Base-by-base conservation (phyloP, 2,329 filamentous ascomycete species). In the Aspergillus alliaceus region DNA sequence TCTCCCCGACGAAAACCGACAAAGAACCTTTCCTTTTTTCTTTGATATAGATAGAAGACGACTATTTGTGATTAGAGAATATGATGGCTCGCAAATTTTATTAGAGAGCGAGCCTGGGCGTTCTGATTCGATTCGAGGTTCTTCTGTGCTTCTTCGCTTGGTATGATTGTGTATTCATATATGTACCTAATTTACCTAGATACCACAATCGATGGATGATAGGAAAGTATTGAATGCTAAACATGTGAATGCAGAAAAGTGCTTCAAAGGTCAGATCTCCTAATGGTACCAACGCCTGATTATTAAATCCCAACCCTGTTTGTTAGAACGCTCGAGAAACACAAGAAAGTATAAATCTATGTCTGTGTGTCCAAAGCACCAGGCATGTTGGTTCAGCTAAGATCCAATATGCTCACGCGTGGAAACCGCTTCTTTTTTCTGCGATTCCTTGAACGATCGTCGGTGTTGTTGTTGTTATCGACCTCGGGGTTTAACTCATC, bases 381-480 rank as follows among this genome's bases (percentile, higher is more conserved):
- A 31, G 22, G 31, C 6, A 24, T n/a, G 24, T 59, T 46, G 59
- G 9, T 50, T 67, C 60, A 74, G 58, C 27, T 48, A 22, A 48
- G 44, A 57, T 74, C 72, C 47, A 75, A 15, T 31, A 74, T 65
- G 61, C 72, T 74, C 18, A 73, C 71, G 31, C 72, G 71, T 24
- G 67, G 49, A 24, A 73, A 58, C 12, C 69, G 60, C 57, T 74
- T 72, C 57, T 68, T 70, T 31, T 67, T 65, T 27, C 44, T 42
- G 58, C 53, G 42, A 20, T 55, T 53, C 48, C 35, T 49, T 53
- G 44, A 51, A 5, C 42, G n/a, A n/a, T 51, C 34, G 3, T 27
- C 48, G 20, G 24, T 39, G 24, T 15, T 27, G 15, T 29, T 27
- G 15, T 29, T 46, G 34, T 52, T 15, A 14, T 59, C 39, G 4